These are phyloP conservation scores for Xanthoconium stramineum DNA, from an alignment of 768 basidiomycete species.

Conservation along the genomic window DNA sequence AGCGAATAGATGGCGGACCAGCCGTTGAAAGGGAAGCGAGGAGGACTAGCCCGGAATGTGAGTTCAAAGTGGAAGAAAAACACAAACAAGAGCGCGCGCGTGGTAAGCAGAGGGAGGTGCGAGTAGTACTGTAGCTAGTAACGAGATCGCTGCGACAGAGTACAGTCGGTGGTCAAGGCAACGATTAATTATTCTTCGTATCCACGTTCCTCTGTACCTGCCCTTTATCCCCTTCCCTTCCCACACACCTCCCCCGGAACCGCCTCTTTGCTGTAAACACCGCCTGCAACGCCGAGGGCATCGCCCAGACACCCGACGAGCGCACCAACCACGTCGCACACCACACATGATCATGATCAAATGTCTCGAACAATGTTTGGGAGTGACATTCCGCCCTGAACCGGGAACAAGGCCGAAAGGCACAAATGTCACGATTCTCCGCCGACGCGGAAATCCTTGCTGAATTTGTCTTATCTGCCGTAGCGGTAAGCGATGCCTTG, in stretches of 20 bases:
- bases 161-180: slow-evolving; percentile 52
- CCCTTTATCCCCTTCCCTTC: slow-evolving; percentile 19
- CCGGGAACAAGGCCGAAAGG: too few species aligned
- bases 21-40: slow-evolving; percentile 35
- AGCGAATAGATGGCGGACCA: slow-evolving; percentile 50
- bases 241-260: slow-evolving; percentile 9
- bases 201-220: slow-evolving; percentile 8
- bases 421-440: too few species aligned
- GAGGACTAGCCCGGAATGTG: slow-evolving; percentile 15
- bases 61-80: slow-evolving; percentile 23
- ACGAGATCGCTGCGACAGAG: slow-evolving; percentile 34
- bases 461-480: too few species aligned
- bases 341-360: too few species aligned
- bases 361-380: too few species aligned
- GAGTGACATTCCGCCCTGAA: too few species aligned
- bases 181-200: slow-evolving; percentile 27
- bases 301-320: background rate
- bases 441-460: too few species aligned
- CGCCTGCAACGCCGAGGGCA: background rate
- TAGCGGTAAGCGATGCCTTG: too few species aligned
- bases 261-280: background rate
- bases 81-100: slow-evolving; percentile 17
- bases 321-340: too few species aligned
- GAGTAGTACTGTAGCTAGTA: slow-evolving; percentile 15
- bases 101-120: slow-evolving; percentile 1